Conservation (phyloP, 352 stramenopile species). For the Globisporangium rhizosaccharum region DNA sequence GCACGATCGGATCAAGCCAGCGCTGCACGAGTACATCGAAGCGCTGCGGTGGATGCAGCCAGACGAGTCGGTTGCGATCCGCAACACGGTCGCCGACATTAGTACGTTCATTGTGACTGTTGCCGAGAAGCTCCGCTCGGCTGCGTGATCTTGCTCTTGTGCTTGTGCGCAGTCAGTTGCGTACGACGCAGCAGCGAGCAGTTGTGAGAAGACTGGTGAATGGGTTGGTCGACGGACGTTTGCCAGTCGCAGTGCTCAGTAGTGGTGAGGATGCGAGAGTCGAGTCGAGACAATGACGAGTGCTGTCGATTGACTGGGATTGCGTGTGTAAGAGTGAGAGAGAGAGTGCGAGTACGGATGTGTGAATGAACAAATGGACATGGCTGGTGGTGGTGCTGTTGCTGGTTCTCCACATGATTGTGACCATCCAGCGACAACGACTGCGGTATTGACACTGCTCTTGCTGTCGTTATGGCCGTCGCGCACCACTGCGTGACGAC, state of each 20-base stretch:
- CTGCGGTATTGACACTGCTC: too few relatives aligned
- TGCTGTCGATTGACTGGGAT: too few relatives aligned
- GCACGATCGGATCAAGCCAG: slow-evolving; percentile 53
- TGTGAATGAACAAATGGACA: too few relatives aligned
- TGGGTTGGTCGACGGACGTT: neutral
- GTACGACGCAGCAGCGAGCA: neutral
- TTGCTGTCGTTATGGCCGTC: too few relatives aligned
- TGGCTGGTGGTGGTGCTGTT: too few relatives aligned
- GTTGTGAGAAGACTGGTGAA: neutral
- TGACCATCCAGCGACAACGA: too few relatives aligned
- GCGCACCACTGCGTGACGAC: too few relatives aligned
- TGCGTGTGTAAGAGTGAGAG: too few relatives aligned
- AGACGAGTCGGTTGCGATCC: slow-evolving; percentile 47
- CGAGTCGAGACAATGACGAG: too few relatives aligned
- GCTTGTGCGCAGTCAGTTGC: neutral
- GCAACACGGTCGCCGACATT: slow-evolving; percentile 67
- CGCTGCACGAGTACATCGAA: slow-evolving; percentile 74
- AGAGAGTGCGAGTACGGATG: too few relatives aligned
- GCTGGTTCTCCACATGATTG: too few relatives aligned
- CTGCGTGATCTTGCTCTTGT: slow-evolving; percentile 10
- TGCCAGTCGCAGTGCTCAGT: neutral
- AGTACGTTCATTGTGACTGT: slow-evolving; percentile 52
- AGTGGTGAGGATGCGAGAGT: neutral
- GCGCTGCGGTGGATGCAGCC: slow-evolving; percentile 61
- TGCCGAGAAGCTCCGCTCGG: slow-evolving; percentile 25